Evolutionary conservation across 176 grass and related monocot genomes (phyloP).

Genomic region (Aegilops speltoides): DNA sequence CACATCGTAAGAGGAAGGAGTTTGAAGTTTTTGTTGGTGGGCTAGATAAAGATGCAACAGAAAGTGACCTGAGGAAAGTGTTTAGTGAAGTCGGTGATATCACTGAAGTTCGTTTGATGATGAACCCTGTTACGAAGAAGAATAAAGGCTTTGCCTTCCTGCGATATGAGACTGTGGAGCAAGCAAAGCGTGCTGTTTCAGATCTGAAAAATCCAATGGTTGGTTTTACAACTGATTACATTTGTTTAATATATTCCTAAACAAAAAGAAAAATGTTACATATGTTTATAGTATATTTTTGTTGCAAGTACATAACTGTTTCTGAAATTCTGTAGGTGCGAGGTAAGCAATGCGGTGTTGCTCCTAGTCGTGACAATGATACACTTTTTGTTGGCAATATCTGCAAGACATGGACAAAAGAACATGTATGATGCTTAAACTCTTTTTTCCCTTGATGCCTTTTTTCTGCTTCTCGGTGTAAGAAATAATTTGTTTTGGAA

Average conservation of each 20-base stretch:
- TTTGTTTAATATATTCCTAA: background rate
- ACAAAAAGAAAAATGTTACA: background rate
- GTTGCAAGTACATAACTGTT: constrained; percentile 28
- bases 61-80: constrained; percentile 81
- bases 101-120: constrained; percentile 83
- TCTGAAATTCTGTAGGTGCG: constrained; percentile 52
- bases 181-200: constrained; percentile 74
- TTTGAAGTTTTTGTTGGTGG: constrained; percentile 99
- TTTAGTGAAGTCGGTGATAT: constrained; percentile 85
- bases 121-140: constrained; percentile 82
- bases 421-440: constrained; percentile 55
- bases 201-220: constrained; percentile 77
- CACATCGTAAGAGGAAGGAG: constrained; percentile 73
- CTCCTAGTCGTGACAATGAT: constrained; percentile 91
- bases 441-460: constrained; percentile 2
- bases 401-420: constrained; percentile 97
- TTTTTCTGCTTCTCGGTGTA: constrained; percentile 13
- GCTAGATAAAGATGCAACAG: constrained; percentile 80
- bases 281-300: background rate
- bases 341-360: constrained; percentile 87
- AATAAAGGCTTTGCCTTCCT: constrained; percentile 99
- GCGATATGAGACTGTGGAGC: constrained; percentile 82
- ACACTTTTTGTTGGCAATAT: constrained; percentile 96
- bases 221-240: constrained; percentile 29
- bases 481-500: constrained; percentile 31